phyloP scores from a whole-genome alignment of 768 basidiomycete genomes.

The Pulveroboletus frians region DNA sequence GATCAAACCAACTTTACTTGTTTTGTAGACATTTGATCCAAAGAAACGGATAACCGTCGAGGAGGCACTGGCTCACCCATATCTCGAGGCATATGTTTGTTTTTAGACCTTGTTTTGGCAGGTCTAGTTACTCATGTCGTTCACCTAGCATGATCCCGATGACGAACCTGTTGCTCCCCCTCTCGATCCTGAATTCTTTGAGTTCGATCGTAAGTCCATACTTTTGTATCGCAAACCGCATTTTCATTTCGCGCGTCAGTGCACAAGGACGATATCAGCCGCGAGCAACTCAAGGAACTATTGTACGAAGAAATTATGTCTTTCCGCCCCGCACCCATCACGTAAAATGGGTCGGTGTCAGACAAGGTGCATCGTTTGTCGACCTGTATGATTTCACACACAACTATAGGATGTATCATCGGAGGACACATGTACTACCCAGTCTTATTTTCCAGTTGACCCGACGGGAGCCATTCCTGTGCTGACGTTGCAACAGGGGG shows the following conservation, averaged over 20 bases:
- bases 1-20: neutral
- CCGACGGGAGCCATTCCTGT: neutral
- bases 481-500: neutral
- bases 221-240: neutral
- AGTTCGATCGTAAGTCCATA: conserved; percentile 76
- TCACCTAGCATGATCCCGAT: conserved; percentile 78
- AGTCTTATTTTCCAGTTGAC: neutral
- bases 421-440: conserved; percentile 1
- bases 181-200: conserved; percentile 95
- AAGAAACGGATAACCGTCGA: conserved; percentile 96
- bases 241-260: conserved; percentile 38
- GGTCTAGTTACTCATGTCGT: conserved; percentile 2
- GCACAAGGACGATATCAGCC: conserved; percentile 93
- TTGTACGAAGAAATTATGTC: conserved; percentile 93
- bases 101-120: neutral
- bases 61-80: conserved; percentile 91
- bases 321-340: conserved; percentile 66
- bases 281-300: conserved; percentile 92
- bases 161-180: conserved; percentile 96
- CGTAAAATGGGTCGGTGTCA: conserved; percentile 14
- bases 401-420: conserved; percentile 3
- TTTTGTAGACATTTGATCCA: conserved; percentile 84
- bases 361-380: neutral
- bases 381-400: conserved; percentile 1
- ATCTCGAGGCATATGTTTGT: conserved; percentile 85